Percentiles rank a stretch among this genome's conserved stretches.
phyloP scores from a whole-genome alignment of 768 basidiomycete species.

The Kwoniella dejecticola region DNA sequence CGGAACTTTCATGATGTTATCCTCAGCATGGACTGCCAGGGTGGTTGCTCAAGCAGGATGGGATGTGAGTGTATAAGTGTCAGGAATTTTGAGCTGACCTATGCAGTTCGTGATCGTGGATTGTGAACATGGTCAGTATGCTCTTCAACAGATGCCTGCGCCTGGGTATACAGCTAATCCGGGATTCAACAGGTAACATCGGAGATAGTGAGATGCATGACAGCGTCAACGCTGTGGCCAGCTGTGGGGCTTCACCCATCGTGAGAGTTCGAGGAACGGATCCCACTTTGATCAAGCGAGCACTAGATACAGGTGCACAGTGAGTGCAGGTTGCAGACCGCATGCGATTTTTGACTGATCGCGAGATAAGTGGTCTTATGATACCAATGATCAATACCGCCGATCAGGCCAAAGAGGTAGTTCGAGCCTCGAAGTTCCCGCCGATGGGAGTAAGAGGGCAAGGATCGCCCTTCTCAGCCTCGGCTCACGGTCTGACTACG shows the following conservation, averaged over 20 bases:
- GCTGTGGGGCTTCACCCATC: constrained; percentile 36
- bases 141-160: too few relatives aligned
- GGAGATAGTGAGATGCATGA: constrained; percentile 50
- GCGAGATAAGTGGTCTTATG: constrained; percentile 40
- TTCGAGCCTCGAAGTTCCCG: constrained; percentile 49
- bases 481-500: constrained; percentile 40
- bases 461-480: constrained; percentile 40
- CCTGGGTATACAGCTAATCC: too few relatives aligned
- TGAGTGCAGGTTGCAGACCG: constrained; percentile 46
- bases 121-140: constrained; percentile 26
- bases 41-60: neutral
- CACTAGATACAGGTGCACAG: constrained; percentile 53
- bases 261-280: constrained; percentile 41
- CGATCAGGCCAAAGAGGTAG: constrained; percentile 38
- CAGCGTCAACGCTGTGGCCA: constrained; percentile 41
- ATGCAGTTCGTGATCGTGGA: constrained; percentile 25
- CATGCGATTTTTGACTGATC: neutral
- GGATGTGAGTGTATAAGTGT: neutral
- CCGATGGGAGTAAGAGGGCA: constrained; percentile 47
- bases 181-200: constrained; percentile 60
- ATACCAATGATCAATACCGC: constrained; percentile 50
- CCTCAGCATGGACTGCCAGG: neutral
- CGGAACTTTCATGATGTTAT: neutral
- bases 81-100: neutral
- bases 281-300: constrained; percentile 45